A percentile compares a stretch with the other conserved stretches of the same genome.
These are phyloP conservation scores for Calonectria crousiana DNA, from an alignment of 2,329 filamentous ascomycete genomes.

Conservation along the genomic window DNA sequence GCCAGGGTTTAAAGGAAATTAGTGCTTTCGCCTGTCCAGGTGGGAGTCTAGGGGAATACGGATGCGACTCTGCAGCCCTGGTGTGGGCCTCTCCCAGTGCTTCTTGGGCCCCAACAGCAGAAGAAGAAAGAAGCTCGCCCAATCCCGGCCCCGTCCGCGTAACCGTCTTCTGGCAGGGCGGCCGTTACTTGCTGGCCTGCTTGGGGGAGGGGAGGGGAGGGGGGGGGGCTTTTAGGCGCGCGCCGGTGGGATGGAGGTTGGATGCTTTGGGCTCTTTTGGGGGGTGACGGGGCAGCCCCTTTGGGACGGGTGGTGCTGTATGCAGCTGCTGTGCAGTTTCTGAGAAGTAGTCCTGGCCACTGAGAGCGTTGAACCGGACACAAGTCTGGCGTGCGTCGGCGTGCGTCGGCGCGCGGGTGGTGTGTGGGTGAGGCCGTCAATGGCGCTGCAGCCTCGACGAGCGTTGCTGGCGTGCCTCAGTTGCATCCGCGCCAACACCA, in stretches of 20 bases:
- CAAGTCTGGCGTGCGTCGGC: neutral
- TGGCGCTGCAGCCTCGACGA: constrained; percentile 1
- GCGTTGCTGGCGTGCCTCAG: neutral
- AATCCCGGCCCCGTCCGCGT: neutral
- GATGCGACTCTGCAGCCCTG: constrained; percentile 23
- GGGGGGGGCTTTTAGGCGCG: neutral
- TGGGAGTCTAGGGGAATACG: constrained; percentile 13
- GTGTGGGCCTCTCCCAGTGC: neutral
- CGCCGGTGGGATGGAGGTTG: constrained; percentile 1
- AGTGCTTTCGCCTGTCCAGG: constrained; percentile 26
- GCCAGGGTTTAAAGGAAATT: constrained; percentile 26
- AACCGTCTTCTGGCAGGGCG: neutral
- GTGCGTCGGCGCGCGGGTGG: too few species aligned
- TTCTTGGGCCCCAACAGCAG: constrained; percentile 1
- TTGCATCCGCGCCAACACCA: neutral
- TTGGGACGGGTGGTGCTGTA: constrained; percentile 8
- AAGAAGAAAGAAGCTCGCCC: neutral
- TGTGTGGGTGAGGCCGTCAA: neutral
- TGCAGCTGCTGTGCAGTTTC: constrained; percentile 13
- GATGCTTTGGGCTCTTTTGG: constrained; percentile 5
- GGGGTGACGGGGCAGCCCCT: constrained; percentile 6
- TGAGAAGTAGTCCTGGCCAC: neutral
- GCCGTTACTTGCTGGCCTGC: neutral
- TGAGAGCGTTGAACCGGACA: constrained; percentile 2
- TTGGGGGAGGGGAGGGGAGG: neutral